Conservation (phyloP, 352 stramenopile genomes). For the Pythium dissotocum region DNA sequence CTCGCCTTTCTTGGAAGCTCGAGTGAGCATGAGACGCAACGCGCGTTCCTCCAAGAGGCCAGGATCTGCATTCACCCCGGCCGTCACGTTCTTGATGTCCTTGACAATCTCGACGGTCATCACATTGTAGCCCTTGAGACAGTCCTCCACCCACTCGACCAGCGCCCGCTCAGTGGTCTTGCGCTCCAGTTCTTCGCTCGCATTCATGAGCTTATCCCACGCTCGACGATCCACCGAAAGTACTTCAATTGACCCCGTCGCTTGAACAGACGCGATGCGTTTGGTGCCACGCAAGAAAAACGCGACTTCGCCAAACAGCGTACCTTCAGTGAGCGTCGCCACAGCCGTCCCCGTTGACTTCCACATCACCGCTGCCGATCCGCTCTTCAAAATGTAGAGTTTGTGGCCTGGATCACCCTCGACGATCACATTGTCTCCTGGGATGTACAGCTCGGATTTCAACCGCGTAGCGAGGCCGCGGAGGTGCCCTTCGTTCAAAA, state of each 20-base stretch:
- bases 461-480: conserved; percentile 57
- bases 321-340: conserved; percentile 51
- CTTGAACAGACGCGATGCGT: conserved; percentile 67
- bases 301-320: conserved; percentile 72
- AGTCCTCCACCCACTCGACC: conserved; percentile 57
- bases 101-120: conserved; percentile 77
- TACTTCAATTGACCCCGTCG: conserved; percentile 60
- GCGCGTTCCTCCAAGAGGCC: conserved; percentile 10
- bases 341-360: conserved; percentile 65
- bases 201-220: conserved; percentile 52
- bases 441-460: conserved; percentile 73
- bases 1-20: conserved; percentile 8
- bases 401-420: conserved; percentile 68
- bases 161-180: conserved; percentile 41
- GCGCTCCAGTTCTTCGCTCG: conserved; percentile 43
- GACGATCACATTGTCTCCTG: conserved; percentile 66
- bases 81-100: conserved; percentile 43
- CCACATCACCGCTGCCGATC: conserved; percentile 65
- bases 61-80: not conserved
- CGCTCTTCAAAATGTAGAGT: conserved; percentile 73
- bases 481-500: conserved; percentile 53
- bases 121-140: conserved; percentile 68
- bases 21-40: conserved; percentile 12
- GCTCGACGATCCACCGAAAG: conserved; percentile 51
- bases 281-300: conserved; percentile 68